Conservation (phyloP, 129 eudicot species). For the Scalesia atractyloides region DNA sequence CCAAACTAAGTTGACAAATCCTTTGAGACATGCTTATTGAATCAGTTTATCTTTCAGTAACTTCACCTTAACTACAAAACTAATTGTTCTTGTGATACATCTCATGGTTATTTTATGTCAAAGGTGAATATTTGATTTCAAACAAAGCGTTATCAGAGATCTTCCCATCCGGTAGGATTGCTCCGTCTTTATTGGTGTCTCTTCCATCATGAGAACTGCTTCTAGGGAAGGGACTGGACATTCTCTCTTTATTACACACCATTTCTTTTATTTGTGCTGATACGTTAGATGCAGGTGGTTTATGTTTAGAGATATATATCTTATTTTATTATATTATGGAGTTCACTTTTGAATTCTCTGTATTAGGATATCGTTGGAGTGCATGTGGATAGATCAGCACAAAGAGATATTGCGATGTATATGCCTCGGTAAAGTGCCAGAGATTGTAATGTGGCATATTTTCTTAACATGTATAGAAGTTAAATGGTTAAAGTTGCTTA, state of each 20-base stretch:
- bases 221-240: constrained; percentile 70
- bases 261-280: background rate
- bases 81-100: no score
- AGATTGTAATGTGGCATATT: no score
- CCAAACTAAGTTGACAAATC: no score
- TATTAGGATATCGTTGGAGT: constrained; percentile 83
- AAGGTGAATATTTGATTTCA: no score
- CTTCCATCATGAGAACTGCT: constrained; percentile 93
- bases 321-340: background rate
- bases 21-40: no score
- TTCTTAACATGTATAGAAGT: no score
- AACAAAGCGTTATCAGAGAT: constrained; percentile 77
- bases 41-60: no score
- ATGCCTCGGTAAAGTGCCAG: no score
- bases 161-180: constrained; percentile 89
- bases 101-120: no score
- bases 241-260: background rate
- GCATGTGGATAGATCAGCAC: constrained; percentile 61
- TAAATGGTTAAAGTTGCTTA: no score
- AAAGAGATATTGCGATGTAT: no score
- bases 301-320: background rate
- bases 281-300: background rate
- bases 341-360: constrained; percentile 18
- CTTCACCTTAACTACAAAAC: no score
- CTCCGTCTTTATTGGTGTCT: constrained; percentile 85